These are phyloP conservation scores for Brassica carinata DNA, from an alignment of 345 rosid genomes.

Conservation along the genomic window DNA sequence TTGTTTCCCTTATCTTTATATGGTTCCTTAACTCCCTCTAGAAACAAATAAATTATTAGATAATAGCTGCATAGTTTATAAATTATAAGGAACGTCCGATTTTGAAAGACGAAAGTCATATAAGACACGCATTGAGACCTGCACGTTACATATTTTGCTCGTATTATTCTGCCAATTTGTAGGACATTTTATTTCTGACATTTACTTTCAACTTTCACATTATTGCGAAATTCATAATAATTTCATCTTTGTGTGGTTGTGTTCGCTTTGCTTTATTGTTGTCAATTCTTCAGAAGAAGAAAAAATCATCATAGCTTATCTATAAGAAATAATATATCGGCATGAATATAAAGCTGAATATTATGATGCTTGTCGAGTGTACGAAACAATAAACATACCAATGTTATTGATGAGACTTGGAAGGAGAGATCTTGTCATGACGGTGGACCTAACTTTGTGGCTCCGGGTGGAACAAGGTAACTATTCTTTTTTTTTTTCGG, in stretches of 20 bases:
- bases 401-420: conserved; percentile 17
- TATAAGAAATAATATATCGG: not conserved
- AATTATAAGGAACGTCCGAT: conserved; percentile 2
- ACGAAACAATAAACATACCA: conserved; percentile 27
- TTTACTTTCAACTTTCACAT: not conserved
- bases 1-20: conserved; percentile 19
- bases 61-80: conserved; percentile 3
- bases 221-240: not conserved
- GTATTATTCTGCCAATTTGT: not conserved
- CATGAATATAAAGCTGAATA: not conserved
- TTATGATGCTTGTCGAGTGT: conserved; percentile 22
- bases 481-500: not conserved
- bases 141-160: conserved; percentile 25
- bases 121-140: conserved; percentile 37
- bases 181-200: not conserved
- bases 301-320: not conserved
- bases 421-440: conserved; percentile 21
- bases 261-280: not conserved
- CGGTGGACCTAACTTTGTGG: conserved; percentile 40
- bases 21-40: not conserved
- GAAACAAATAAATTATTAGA: not conserved
- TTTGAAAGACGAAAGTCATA: conserved; percentile 13
- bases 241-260: not conserved
- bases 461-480: conserved; percentile 21
- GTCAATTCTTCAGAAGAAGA: not conserved